A percentile compares a stretch with the other conserved stretches of the same genome.
Evolutionary conservation across 306 rosid species (phyloP).

Genomic region (Luffa acutangula): DNA sequence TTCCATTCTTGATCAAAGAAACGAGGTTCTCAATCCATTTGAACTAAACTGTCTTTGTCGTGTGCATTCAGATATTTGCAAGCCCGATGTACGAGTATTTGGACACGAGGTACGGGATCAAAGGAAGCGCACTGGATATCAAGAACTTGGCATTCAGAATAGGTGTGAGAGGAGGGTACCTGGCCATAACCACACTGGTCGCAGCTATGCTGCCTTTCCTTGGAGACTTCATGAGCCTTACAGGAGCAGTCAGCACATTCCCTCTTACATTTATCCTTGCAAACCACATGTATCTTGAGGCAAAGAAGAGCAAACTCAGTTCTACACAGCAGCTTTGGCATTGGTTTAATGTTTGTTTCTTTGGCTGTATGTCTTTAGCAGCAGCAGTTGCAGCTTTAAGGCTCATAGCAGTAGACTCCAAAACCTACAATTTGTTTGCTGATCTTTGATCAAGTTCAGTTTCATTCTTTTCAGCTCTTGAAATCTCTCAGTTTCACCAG

Average conservation of each 20-base stretch:
- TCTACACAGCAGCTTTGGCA: slow-evolving; percentile 72
- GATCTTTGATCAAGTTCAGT: slow-evolving; percentile 38
- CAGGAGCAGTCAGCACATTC: slow-evolving; percentile 92
- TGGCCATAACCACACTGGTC: slow-evolving; percentile 55
- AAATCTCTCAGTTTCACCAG: not conserved
- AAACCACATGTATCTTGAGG: slow-evolving; percentile 79
- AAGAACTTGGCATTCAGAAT: slow-evolving; percentile 58
- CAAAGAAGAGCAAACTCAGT: slow-evolving; percentile 53
- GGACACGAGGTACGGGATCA: slow-evolving; percentile 65
- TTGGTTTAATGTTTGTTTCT: slow-evolving; percentile 79
- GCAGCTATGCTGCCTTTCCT: slow-evolving; percentile 88
- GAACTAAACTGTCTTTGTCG: not conserved
- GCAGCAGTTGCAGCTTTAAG: slow-evolving; percentile 72
- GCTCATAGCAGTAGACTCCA: slow-evolving; percentile 76
- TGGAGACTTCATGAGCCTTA: slow-evolving; percentile 97
- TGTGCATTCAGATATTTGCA: slow-evolving; percentile 64
- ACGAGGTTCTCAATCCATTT: not conserved
- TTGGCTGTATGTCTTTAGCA: slow-evolving; percentile 55
- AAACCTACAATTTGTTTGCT: slow-evolving; percentile 60
- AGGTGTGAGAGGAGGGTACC: slow-evolving; percentile 72
- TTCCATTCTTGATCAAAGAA: too few species aligned
- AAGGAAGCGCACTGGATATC: slow-evolving; percentile 50
- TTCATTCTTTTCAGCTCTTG: not conserved
- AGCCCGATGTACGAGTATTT: slow-evolving; percentile 92
- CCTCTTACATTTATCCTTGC: slow-evolving; percentile 93